phyloP scores from a whole-genome alignment of 164 flowering plant species.

The Tetracentron sinense region DNA sequence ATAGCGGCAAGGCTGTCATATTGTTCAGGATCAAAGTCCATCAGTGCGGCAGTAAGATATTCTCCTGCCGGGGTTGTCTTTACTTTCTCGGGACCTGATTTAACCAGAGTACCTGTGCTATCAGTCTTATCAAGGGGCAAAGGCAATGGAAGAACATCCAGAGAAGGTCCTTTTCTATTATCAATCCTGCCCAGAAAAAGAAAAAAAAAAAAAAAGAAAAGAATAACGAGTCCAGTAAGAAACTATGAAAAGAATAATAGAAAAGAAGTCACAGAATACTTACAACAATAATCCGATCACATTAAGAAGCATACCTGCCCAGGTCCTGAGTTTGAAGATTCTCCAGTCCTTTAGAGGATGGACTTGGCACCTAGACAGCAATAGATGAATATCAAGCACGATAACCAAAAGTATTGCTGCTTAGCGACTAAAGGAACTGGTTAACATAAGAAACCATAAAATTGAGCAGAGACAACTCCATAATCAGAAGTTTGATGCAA shows the following conservation, averaged over 20 bases:
- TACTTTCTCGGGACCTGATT: constrained; percentile 61
- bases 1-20: constrained; percentile 88
- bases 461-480: too few species aligned
- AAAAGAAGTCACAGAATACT: background rate
- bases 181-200: constrained; percentile 48
- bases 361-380: constrained; percentile 53
- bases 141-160: constrained; percentile 47
- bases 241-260: background rate
- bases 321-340: constrained; percentile 41
- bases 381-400: background rate
- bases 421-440: too few species aligned
- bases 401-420: too few species aligned
- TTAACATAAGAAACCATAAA: too few species aligned
- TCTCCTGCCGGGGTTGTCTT: constrained; percentile 98
- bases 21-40: constrained; percentile 94
- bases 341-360: constrained; percentile 36
- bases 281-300: background rate
- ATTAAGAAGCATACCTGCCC: constrained; percentile 36
- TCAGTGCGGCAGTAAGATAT: constrained; percentile 87
- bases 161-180: constrained; percentile 41
- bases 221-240: background rate
- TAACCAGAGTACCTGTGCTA: constrained; percentile 62
- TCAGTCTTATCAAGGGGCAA: constrained; percentile 49
- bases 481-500: too few species aligned
- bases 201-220: constrained; percentile 9